Evolutionary conservation across 495 filamentous ascomycete species (phyloP), one percentile per base, ranked within the genome.

Genomic region (Opeltia flavorubescens): DNA sequence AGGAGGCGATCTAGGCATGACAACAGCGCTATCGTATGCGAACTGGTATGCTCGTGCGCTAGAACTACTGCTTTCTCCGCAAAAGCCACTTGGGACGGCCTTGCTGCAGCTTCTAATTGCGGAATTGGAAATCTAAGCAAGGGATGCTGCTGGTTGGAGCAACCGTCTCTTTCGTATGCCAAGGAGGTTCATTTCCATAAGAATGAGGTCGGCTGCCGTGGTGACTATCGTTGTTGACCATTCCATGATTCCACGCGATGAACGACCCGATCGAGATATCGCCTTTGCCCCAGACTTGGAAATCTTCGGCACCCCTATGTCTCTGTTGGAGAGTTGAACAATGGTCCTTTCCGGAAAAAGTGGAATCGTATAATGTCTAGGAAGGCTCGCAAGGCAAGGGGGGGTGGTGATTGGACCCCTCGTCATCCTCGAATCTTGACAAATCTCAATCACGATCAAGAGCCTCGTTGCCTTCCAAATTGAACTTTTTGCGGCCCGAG

Each of bases 401-500:
- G 17, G 17, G 7, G 25, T 44, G 9, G 15, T 33, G 30, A 33
- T 33, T 15, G 30, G 15, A 9, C 30, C 30, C 30, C 30, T 33
- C 15, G 29, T 13, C 6, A 31, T 31, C 6, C 29, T 31, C 6
- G 29, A 31, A 13, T 13, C 29, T 21, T 41, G 38, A 41, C 38
- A 41, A 41, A 41, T 41, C 18, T 55, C 49, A 57, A 39, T 31
- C 41, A 23, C 46, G 44, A 26, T 46, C 35, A 17, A 42, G 21
- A n/a, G 45, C 50, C 27, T 82, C 80, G 52, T 81, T 77, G 56
- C 83, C 75, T 58, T 77, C 78, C 67, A 91, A 78, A 65, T 74
- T 85, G 65, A 95, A 85, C 67, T 86, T 94, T 64, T 81, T 93
- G 54, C 86, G 82, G 51, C 83, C 83, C 51, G 67, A 69, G 59